Evolutionary conservation across 2,329 filamentous ascomycete genomes (phyloP).

Genomic region (Cordyceps javanica): DNA sequence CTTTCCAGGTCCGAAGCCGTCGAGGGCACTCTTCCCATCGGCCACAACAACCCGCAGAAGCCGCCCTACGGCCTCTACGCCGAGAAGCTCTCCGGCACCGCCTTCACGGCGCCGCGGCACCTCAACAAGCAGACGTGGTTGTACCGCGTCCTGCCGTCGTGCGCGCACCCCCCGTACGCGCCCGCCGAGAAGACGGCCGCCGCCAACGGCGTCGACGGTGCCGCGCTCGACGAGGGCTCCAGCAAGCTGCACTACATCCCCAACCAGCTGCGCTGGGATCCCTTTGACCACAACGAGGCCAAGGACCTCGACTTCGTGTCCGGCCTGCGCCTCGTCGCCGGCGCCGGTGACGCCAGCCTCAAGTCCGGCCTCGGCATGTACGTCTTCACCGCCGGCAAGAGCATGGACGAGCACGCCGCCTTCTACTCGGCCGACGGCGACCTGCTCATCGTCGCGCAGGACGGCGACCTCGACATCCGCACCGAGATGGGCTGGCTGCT

Average conservation of each 20-base stretch:
- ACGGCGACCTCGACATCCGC: constrained; percentile 63
- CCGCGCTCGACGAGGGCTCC: constrained; percentile 14
- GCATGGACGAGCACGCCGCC: constrained; percentile 62
- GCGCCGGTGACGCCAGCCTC: constrained; percentile 67
- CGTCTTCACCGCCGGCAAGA: constrained; percentile 66
- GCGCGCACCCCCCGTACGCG: constrained; percentile 52
- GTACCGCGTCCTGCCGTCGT: constrained; percentile 62
- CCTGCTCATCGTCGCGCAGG: constrained; percentile 64
- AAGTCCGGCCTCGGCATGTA: constrained; percentile 71
- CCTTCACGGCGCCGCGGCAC: constrained; percentile 63
- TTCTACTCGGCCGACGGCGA: constrained; percentile 81
- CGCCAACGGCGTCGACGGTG: constrained; percentile 20
- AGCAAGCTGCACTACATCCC: constrained; percentile 64
- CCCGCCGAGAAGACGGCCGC: constrained; percentile 30
- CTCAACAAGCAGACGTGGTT: constrained; percentile 69
- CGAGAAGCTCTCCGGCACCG: constrained; percentile 69
- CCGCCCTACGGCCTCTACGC: constrained; percentile 73
- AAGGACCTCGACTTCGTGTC: constrained; percentile 40
- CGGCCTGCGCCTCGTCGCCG: constrained; percentile 63
- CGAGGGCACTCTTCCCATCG: constrained; percentile 65
- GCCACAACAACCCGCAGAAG: constrained; percentile 77
- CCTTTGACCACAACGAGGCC: constrained; percentile 61
- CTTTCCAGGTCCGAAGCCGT: constrained; percentile 66
- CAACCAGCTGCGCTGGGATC: constrained; percentile 76
- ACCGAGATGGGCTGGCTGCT: constrained; percentile 65